Evolutionary conservation across 1,284 basidiomycete species (phyloP).

Genomic region (Cystobasidiaceae sp.): DNA sequence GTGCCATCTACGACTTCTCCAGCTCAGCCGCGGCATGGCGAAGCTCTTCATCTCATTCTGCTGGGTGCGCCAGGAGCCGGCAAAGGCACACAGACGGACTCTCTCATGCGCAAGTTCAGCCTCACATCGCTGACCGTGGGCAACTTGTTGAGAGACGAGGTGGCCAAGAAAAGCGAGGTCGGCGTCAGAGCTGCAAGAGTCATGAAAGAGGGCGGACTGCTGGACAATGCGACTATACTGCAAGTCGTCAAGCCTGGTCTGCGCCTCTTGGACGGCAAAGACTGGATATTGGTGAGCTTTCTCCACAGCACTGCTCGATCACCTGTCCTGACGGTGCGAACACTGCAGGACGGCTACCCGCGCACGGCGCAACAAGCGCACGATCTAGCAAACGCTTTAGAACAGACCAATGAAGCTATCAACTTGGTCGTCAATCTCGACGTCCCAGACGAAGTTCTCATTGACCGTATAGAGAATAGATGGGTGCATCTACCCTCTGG

Average conservation of each 20-base stretch:
- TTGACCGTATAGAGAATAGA: conserved; percentile 70
- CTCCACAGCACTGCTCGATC: neutral
- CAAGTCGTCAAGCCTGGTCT: conserved; percentile 67
- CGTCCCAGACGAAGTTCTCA: conserved; percentile 83
- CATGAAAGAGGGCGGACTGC: conserved; percentile 66
- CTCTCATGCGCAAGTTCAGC: conserved; percentile 59
- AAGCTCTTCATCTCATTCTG: conserved; percentile 21
- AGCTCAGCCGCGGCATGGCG: neutral
- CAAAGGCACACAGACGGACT: conserved; percentile 64
- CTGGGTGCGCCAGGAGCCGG: conserved; percentile 41
- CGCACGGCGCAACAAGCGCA: conserved; percentile 84
- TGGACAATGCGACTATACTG: conserved; percentile 67
- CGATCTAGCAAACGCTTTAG: conserved; percentile 61
- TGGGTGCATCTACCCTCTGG: conserved; percentile 93
- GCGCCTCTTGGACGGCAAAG: conserved; percentile 59
- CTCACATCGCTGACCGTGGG: conserved; percentile 68
- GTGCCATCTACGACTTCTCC: conserved; percentile 5
- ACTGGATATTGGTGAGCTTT: conserved; percentile 30
- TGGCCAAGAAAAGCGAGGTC: conserved; percentile 65
- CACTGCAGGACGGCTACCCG: conserved; percentile 94
- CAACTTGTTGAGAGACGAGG: conserved; percentile 72
- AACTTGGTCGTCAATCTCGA: conserved; percentile 86
- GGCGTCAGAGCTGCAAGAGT: conserved; percentile 67
- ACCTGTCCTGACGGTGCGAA: conserved; percentile 46
- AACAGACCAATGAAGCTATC: conserved; percentile 51